Evolutionary conservation across 2,329 filamentous ascomycete species (phyloP).

Genomic region (Fulvia fulva): DNA sequence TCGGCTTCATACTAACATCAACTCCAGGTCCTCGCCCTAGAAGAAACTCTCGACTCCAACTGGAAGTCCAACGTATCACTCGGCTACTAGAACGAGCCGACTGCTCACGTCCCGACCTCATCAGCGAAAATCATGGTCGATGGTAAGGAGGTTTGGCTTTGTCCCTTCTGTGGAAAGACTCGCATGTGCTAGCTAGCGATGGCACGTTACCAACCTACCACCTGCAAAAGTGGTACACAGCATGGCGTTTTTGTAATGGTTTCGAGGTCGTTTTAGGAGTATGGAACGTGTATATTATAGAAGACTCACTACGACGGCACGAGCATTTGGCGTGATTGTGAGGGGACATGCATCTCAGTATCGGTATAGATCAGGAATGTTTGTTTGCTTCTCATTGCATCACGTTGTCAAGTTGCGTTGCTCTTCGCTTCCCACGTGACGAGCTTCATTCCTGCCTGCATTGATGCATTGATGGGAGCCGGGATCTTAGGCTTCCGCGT

Average conservation of each 20-base stretch:
- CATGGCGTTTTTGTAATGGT: background rate
- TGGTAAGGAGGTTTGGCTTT: background rate
- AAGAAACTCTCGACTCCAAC: slow-evolving; percentile 29
- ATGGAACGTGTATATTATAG: background rate
- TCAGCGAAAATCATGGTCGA: background rate
- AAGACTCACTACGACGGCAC: background rate
- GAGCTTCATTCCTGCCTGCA: no score
- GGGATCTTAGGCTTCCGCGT: background rate
- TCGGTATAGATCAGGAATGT: background rate
- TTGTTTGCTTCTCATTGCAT: background rate
- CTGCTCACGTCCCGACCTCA: background rate
- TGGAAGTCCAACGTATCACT: slow-evolving; percentile 30
- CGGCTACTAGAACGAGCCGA: slow-evolving; percentile 21
- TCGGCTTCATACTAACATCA: slow-evolving; percentile 10
- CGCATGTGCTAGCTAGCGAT: background rate
- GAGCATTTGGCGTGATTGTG: background rate
- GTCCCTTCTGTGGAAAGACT: background rate
- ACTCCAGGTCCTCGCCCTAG: slow-evolving; percentile 28
- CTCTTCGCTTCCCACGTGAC: no score
- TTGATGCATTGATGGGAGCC: background rate
- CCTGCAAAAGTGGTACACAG: no score
- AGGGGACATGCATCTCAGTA: background rate
- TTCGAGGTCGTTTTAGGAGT: background rate
- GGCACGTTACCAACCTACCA: background rate
- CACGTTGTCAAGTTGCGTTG: no score